phyloP scores from a whole-genome alignment of 2,329 filamentous ascomycete genomes.

The Lachnellula suecica region DNA sequence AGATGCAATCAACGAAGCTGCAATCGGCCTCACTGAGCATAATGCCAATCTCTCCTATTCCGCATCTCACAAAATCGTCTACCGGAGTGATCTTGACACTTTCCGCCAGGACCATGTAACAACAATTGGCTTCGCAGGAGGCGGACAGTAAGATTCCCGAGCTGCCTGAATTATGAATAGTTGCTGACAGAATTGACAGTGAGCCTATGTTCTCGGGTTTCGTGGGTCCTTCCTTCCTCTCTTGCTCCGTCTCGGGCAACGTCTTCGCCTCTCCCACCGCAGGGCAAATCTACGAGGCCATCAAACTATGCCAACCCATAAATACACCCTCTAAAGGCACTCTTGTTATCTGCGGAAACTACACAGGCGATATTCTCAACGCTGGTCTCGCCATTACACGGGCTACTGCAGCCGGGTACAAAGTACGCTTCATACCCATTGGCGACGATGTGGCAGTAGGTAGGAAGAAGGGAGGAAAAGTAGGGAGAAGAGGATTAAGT shows the following conservation, averaged over 20 bases:
- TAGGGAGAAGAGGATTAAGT: slow-evolving; percentile 48
- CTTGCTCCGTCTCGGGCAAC: slow-evolving; percentile 39
- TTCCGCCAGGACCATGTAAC: slow-evolving; percentile 29
- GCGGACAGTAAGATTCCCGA: slow-evolving; percentile 25
- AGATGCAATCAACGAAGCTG: slow-evolving; percentile 27
- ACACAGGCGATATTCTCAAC: slow-evolving; percentile 42
- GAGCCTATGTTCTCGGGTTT: slow-evolving; percentile 42
- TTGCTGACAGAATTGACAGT: slow-evolving; percentile 6
- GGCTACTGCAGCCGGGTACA: slow-evolving; percentile 28
- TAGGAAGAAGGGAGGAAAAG: slow-evolving; percentile 45
- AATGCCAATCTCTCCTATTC: slow-evolving; percentile 24
- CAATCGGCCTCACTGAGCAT: slow-evolving; percentile 23
- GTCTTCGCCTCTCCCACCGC: slow-evolving; percentile 42
- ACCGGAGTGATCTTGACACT: slow-evolving; percentile 24
- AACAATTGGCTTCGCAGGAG: slow-evolving; percentile 28
- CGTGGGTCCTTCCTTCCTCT: slow-evolving; percentile 39
- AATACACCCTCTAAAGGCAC: slow-evolving; percentile 18
- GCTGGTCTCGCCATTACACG: slow-evolving; percentile 40
- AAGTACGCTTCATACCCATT: slow-evolving; percentile 23
- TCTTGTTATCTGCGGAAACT: slow-evolving; percentile 39
- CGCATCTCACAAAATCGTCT: slow-evolving; percentile 25
- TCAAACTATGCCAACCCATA: slow-evolving; percentile 21
- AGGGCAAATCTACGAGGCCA: slow-evolving; percentile 39
- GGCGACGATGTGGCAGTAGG: slow-evolving; percentile 45
- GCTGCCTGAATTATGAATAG: background rate